A percentile compares a stretch with the other conserved stretches of the same genome.
Evolutionary conservation across 2,329 filamentous ascomycete genomes (phyloP).

Genomic region (Dothidotthia symphoricarpi): DNA sequence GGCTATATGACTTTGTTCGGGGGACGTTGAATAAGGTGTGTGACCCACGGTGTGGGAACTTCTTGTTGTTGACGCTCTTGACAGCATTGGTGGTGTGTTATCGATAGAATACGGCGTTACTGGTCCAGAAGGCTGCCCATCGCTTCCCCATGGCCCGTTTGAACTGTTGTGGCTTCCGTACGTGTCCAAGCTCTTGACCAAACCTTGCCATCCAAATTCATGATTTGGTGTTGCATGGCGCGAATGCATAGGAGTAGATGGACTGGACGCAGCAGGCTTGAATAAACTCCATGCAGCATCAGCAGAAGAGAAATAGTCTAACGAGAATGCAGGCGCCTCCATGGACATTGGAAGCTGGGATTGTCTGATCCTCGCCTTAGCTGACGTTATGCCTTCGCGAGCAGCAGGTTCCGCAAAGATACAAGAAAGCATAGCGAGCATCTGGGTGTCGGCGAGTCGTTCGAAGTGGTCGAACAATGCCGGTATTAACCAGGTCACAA

Average conservation of each 20-base stretch:
- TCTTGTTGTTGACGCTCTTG: constrained; percentile 42
- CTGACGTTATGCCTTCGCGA: constrained; percentile 41
- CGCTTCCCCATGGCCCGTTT: constrained; percentile 50
- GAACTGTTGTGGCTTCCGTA: constrained; percentile 54
- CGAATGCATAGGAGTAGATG: constrained; percentile 33
- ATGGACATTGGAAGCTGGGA: constrained; percentile 43
- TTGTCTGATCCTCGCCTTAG: constrained; percentile 38
- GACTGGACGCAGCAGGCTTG: constrained; percentile 38
- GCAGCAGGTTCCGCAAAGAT: constrained; percentile 54
- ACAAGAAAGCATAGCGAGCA: constrained; percentile 65
- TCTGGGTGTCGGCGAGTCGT: constrained; percentile 60
- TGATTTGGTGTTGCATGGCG: constrained; percentile 31
- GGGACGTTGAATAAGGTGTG: constrained; percentile 44
- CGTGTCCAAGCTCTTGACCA: constrained; percentile 32
- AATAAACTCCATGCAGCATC: constrained; percentile 47
- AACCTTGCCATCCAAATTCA: constrained; percentile 34
- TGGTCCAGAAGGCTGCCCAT: constrained; percentile 43
- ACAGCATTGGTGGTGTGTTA: constrained; percentile 51
- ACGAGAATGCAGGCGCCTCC: constrained; percentile 47
- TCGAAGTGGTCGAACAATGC: constrained; percentile 61
- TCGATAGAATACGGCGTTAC: constrained; percentile 54
- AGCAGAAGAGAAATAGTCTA: constrained; percentile 49
- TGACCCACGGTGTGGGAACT: constrained; percentile 38
- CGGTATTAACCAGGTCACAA: constrained; percentile 58
- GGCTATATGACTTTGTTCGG: constrained; percentile 38